phyloP scores from a whole-genome alignment of 2,329 filamentous ascomycete genomes.

The Dothistroma pini region DNA sequence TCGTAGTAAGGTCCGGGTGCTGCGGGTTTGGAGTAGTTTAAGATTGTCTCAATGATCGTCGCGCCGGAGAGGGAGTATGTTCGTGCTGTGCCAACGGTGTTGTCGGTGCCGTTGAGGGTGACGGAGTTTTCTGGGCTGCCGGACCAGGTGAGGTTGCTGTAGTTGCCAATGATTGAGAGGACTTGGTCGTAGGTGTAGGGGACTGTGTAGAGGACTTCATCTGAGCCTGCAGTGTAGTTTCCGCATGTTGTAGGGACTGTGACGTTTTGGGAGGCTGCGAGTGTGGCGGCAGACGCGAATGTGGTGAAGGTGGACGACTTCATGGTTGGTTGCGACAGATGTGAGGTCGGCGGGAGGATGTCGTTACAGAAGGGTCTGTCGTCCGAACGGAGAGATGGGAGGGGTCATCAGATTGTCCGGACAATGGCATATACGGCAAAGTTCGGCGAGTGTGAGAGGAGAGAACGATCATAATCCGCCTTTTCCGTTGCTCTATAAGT shows the following conservation, averaged over 20 bases:
- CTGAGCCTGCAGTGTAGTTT: constrained; percentile 13
- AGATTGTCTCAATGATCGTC: constrained; percentile 21
- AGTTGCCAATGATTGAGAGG: constrained; percentile 23
- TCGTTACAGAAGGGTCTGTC: not conserved
- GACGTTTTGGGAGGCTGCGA: constrained; percentile 4
- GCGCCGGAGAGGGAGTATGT: constrained; percentile 18
- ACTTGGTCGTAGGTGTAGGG: constrained; percentile 26
- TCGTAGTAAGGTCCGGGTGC: constrained; percentile 20
- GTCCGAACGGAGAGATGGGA: not conserved
- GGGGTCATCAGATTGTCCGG: not conserved
- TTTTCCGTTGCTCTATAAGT: not conserved
- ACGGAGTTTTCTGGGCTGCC: constrained; percentile 14
- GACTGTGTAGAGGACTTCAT: constrained; percentile 20
- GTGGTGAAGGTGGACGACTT: not conserved
- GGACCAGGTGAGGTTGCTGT: constrained; percentile 22
- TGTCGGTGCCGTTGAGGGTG: constrained; percentile 20
- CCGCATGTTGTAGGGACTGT: constrained; percentile 16
- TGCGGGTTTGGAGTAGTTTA: constrained; percentile 17
- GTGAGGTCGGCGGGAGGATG: not conserved
- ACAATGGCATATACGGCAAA: not conserved
- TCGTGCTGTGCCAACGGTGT: constrained; percentile 2
- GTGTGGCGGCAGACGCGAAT: not conserved
- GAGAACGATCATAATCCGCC: not conserved
- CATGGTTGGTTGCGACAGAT: constrained; percentile 10
- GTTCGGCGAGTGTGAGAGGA: not conserved